phyloP scores from a whole-genome alignment of 176 grass and related monocot genomes.

The Stipa capillata region DNA sequence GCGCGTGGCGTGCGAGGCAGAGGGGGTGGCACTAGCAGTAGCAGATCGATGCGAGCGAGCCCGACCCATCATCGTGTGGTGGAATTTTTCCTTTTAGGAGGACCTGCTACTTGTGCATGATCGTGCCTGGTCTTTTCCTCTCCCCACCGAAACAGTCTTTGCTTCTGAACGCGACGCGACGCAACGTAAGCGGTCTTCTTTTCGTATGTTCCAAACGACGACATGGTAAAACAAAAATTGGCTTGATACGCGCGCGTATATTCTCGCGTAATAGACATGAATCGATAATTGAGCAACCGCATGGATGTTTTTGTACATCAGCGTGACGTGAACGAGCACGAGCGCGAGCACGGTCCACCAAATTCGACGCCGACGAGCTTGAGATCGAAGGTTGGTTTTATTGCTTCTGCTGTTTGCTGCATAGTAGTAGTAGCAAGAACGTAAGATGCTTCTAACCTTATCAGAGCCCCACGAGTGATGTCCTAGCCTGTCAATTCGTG shows the following conservation, averaged over 20 bases:
- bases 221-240: background rate
- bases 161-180: background rate
- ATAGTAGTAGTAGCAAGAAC: background rate
- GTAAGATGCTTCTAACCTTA: background rate
- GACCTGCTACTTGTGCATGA: background rate
- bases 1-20: background rate
- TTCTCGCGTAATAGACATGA: background rate
- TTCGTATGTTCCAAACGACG: background rate
- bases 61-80: background rate
- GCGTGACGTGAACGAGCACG: background rate
- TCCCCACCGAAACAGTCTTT: background rate
- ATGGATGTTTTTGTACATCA: background rate
- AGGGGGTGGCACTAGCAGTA: too few relatives aligned
- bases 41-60: background rate
- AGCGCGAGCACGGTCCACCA: too few relatives aligned
- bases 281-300: background rate
- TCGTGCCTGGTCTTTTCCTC: background rate
- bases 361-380: background rate
- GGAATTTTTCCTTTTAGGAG: background rate
- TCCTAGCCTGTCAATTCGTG: background rate
- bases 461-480: background rate
- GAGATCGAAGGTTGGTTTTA: too few relatives aligned
- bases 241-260: background rate
- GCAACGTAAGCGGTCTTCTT: background rate
- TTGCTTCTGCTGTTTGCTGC: background rate